Percentiles rank a stretch among this genome's conserved stretches.
phyloP scores from a whole-genome alignment of 148 eudicot genomes.

The Beta vulgaris region DNA sequence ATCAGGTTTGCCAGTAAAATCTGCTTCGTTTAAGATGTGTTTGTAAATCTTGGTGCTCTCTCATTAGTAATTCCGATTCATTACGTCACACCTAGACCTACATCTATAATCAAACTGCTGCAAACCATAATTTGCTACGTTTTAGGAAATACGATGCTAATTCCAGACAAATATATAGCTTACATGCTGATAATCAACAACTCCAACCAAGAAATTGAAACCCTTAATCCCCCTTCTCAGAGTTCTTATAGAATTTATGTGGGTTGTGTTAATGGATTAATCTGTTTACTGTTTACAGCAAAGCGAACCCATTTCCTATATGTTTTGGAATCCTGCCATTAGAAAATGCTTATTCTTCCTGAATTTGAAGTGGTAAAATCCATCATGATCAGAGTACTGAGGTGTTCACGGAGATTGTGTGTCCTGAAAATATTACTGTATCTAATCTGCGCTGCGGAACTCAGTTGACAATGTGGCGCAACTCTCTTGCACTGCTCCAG shows the following conservation, averaged over 20 bases:
- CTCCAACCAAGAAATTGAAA: neutral
- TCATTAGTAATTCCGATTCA: neutral
- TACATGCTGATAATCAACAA: neutral
- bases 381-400: neutral
- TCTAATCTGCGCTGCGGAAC: no score
- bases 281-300: slow-evolving; percentile 20
- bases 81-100: neutral
- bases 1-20: no score
- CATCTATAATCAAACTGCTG: neutral
- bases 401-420: neutral
- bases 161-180: neutral
- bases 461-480: neutral
- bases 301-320: no score
- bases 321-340: no score
- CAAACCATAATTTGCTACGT: neutral
- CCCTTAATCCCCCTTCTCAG: slow-evolving; percentile 6
- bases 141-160: neutral
- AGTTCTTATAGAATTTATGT: slow-evolving; percentile 16
- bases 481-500: slow-evolving; percentile 2
- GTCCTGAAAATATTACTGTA: neutral
- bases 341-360: no score
- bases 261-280: slow-evolving; percentile 22
- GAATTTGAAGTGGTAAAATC: no score
- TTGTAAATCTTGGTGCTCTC: neutral
- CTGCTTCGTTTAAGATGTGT: no score